These are phyloP conservation scores for Prosopis cineraria DNA, from an alignment of 306 rosid species.

Conservation along the genomic window DNA sequence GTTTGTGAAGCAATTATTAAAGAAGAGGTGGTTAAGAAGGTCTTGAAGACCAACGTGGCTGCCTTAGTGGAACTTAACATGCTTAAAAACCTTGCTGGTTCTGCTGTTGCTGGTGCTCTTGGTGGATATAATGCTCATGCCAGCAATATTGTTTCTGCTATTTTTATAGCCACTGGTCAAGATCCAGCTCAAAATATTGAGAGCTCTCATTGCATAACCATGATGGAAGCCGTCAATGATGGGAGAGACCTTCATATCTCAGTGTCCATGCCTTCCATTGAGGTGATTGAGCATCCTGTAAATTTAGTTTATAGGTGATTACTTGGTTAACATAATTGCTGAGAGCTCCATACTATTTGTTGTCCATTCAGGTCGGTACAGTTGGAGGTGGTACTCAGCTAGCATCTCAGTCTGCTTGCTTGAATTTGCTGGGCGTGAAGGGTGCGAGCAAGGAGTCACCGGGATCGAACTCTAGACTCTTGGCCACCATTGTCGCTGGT, in stretches of 20 bases:
- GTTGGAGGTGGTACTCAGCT: conserved; percentile 86
- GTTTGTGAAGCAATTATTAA: conserved; percentile 73
- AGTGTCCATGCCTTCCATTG: conserved; percentile 78
- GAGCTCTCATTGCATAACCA: conserved; percentile 82
- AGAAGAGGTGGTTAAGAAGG: conserved; percentile 71
- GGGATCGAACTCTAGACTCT: conserved; percentile 67
- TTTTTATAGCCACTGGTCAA: conserved; percentile 84
- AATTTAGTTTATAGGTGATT: neutral
- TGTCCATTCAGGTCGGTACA: conserved; percentile 64
- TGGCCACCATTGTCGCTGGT: conserved; percentile 72
- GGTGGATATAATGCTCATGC: conserved; percentile 87
- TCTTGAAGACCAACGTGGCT: conserved; percentile 64
- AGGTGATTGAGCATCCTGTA: conserved; percentile 50
- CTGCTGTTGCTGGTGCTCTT: conserved; percentile 74
- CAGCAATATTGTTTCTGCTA: conserved; percentile 77
- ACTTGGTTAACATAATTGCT: conserved; percentile 13
- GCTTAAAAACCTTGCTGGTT: conserved; percentile 80
- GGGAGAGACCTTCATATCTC: conserved; percentile 78
- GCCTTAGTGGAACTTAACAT: conserved; percentile 75
- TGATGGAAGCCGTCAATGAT: conserved; percentile 71
- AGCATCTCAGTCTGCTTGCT: conserved; percentile 83
- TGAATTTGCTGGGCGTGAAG: conserved; percentile 76
- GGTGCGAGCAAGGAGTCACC: conserved; percentile 72
- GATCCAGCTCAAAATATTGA: conserved; percentile 86
- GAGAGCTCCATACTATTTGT: conserved; percentile 18